Base-by-base conservation (phyloP, 1,284 basidiomycete genomes). In the Ganoderma lingzhi region DNA sequence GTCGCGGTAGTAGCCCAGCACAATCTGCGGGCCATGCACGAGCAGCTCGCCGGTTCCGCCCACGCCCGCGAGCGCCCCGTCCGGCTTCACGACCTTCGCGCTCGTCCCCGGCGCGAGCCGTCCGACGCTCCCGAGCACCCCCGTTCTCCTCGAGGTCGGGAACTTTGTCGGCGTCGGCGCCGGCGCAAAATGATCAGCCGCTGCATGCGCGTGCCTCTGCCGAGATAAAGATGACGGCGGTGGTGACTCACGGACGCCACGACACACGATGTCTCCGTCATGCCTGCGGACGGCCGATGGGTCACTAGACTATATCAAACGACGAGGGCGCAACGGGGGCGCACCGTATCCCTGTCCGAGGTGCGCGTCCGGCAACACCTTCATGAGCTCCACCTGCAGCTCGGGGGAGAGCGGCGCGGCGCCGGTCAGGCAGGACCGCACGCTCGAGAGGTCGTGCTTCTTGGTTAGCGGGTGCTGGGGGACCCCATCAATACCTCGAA, bases 381-480 rank as follows among this genome's bases (percentile, higher is more conserved):
- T 79, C 58, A 86, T 80, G n/a, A 93, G 76, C 71, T 88, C 84
- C 41, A 82, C 72, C 62, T 86, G 88, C 28, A 93, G 82, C 74
- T 92, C 92, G n/a, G 85, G 81, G 1, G 92, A 89, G 2, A 95
- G 79, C 0, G 93, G 93, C 0, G 93, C 93, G 0, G 93, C 94
- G 12, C 91, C 91, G 37, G 83, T 83, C 80, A 94, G 85, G 68
- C 88, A 83, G 75, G 85, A 82, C 66, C 88, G 83, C 58, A 96
- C 79, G 63, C 83, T 80, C 28, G 82, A 84, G 37, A 96, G 82
- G 73, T 94, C 86, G 75, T 90, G 91, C 44, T 91, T 84, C 74
- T 90, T 88, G 15, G 87, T 84, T 10, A 84, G 84, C n/a, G 92
- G 89, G 77, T 91, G 87, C 90, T 94, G 14, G 37, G 4, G 30